Conservation (phyloP, 345 rosid species). For the Hibiscus trionum region DNA sequence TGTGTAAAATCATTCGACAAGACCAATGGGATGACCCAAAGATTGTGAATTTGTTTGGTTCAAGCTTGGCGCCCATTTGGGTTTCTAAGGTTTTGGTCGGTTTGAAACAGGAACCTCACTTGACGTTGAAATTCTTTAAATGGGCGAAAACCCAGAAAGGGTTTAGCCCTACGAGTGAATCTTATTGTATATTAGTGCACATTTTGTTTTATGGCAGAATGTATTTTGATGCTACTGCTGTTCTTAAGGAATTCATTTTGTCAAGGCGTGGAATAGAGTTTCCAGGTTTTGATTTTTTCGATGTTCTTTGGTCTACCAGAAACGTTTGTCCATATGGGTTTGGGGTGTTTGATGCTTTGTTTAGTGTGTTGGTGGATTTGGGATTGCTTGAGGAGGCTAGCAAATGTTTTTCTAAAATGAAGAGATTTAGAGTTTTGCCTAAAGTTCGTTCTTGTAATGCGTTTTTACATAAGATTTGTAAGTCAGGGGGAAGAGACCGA, state of each 20-base stretch:
- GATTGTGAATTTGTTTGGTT: conserved; percentile 21
- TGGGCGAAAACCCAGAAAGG: conserved; percentile 40
- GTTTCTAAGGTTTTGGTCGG: conserved; percentile 44
- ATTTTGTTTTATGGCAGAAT: conserved; percentile 46
- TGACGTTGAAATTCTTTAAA: conserved; percentile 55
- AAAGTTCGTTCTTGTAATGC: conserved; percentile 61
- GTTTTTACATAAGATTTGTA: conserved; percentile 42
- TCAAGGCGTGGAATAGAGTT: conserved; percentile 8
- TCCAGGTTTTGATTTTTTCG: conserved; percentile 41
- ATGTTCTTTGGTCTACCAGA: conserved; percentile 60
- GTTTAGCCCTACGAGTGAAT: conserved; percentile 35
- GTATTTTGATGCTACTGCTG: conserved; percentile 42
- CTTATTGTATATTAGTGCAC: conserved; percentile 46
- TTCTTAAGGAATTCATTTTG: conserved; percentile 45
- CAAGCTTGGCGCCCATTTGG: conserved; percentile 39
- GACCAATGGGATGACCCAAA: conserved; percentile 42
- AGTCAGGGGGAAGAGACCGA: conserved; percentile 25
- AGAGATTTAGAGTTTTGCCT: conserved; percentile 47
- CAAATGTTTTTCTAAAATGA: conserved; percentile 47
- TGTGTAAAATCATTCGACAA: conserved; percentile 31
- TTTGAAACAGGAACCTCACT: conserved; percentile 40
- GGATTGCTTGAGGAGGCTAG: conserved; percentile 57
- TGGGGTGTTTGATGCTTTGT: conserved; percentile 74
- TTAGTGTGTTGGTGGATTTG: conserved; percentile 53
- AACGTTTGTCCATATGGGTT: conserved; percentile 41